phyloP scores from a whole-genome alignment of 2,329 filamentous ascomycete species.

The Coniochaeta hoffmannii region DNA sequence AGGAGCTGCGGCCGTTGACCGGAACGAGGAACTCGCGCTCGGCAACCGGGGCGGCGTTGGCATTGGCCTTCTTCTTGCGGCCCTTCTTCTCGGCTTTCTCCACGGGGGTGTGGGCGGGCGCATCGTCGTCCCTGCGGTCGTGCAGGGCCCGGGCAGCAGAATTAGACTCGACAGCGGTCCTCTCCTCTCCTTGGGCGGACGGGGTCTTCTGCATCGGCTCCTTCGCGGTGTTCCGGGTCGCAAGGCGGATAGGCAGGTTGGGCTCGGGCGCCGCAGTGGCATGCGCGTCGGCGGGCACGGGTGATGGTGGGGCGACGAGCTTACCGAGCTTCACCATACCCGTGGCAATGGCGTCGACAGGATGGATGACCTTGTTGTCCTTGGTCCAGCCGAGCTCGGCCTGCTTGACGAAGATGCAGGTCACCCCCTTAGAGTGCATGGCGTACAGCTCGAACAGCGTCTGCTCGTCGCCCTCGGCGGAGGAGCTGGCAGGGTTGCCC shows the following conservation, averaged over 20 bases:
- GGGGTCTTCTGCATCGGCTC: slow-evolving; percentile 25
- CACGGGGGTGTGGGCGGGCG: slow-evolving; percentile 21
- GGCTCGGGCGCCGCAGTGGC: slow-evolving; percentile 14
- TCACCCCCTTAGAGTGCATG: slow-evolving; percentile 97
- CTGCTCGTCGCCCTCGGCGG: slow-evolving; percentile 58
- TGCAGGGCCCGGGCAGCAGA: slow-evolving; percentile 27
- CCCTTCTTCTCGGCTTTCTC: slow-evolving; percentile 58
- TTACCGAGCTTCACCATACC: slow-evolving; percentile 70
- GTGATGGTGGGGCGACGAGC: slow-evolving; percentile 46
- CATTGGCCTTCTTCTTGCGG: slow-evolving; percentile 61
- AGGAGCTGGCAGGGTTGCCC: slow-evolving; percentile 58
- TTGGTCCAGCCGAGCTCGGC: slow-evolving; percentile 86
- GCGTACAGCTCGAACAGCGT: slow-evolving; percentile 90
- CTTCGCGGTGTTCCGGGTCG: slow-evolving; percentile 22
- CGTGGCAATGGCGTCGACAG: slow-evolving; percentile 67
- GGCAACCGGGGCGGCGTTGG: slow-evolving; percentile 26
- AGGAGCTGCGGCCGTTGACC: slow-evolving; percentile 27
- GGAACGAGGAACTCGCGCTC: slow-evolving; percentile 24
- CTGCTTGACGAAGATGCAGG: slow-evolving; percentile 77
- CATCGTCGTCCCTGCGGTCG: slow-evolving; percentile 42
- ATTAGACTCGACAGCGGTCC: slow-evolving; percentile 21
- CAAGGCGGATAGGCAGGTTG: slow-evolving; percentile 25
- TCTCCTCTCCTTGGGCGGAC: slow-evolving; percentile 22
- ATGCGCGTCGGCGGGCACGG: slow-evolving; percentile 37
- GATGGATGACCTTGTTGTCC: slow-evolving; percentile 78